Base-by-base conservation (phyloP, 352 stramenopile genomes). In the Pythium volutum region DNA sequence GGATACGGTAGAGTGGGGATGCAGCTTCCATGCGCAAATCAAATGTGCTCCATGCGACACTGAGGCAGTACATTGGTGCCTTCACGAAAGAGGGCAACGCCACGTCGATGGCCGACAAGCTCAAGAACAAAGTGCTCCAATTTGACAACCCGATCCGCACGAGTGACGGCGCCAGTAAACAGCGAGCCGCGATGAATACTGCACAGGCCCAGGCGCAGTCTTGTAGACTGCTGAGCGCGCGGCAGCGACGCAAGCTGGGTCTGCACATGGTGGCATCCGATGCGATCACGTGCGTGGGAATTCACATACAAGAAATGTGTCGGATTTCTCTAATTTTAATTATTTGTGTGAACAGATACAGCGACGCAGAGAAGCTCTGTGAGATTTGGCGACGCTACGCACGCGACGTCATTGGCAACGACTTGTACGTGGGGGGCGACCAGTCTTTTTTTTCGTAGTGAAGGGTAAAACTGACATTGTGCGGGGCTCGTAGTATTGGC, bases 121-220 rank as follows among this genome's bases (percentile, higher is more conserved):
- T 92, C 50, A 86, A 87, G 67, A 89, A 87, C 70, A 92, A 92
- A 65, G 76, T 91, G 43, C 55, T 92, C 58, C 82, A 87, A 46
- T 67, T 92, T 52, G 83, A 92, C 50, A 92, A 92, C 27, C 83
- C 83, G 1, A 66, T 89, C 22, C 86, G 81, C 34, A 68, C 59
- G 8, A 74, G 71, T 22, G 66, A 76, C 34, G 59, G 66, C 8
- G 47, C 65, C 11, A 11, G 8, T 8, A 79, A 46, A 31, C 47
- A 59, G 31, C 51, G 46, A 5, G 59, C 69, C 27, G 69, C 14
- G 6, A 36, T 36, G 31, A 36, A 36, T 8, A 36, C n/a, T 73
- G n/a, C 64, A 63, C 15, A 60, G 64, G 70, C 70, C 2, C 71
- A 69, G 34, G 73, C 70, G 15, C 81, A 92, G 57, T 79, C 74